These are phyloP conservation scores for Chimonanthus salicifolius DNA, from an alignment of 164 flowering plant species.

Conservation along the genomic window DNA sequence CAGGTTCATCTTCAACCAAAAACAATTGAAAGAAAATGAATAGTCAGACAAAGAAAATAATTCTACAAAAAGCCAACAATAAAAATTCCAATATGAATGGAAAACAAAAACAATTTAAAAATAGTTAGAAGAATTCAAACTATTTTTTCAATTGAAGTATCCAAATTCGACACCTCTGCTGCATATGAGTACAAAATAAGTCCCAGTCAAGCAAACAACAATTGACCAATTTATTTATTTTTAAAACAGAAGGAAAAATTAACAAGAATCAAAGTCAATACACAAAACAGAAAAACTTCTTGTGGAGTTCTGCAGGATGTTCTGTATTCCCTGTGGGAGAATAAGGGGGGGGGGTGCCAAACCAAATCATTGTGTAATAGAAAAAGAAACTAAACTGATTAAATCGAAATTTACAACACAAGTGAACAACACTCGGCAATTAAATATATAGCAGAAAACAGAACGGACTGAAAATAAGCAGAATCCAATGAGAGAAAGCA, in stretches of 20 bases:
- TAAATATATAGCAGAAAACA: background rate
- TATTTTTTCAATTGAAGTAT: too few species aligned
- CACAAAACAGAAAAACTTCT: background rate
- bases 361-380: background rate
- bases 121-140: background rate
- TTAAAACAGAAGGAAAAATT: background rate
- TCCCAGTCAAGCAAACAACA: background rate
- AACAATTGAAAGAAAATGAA: background rate
- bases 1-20: conserved; percentile 74
- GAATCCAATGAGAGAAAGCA: background rate
- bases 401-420: background rate
- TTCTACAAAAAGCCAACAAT: background rate
- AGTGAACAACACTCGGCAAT: background rate
- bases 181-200: background rate
- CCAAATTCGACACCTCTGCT: background rate
- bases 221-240: background rate
- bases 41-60: too few species aligned
- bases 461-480: background rate
- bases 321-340: background rate
- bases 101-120: too few species aligned
- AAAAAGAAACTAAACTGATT: background rate
- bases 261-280: background rate
- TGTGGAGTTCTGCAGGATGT: background rate
- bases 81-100: background rate
- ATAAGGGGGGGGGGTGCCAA: background rate